A percentile compares a stretch with the other conserved stretches of the same genome.
phyloP scores from a whole-genome alignment of 768 basidiomycete genomes.

The Xerocomellus dryophilus region DNA sequence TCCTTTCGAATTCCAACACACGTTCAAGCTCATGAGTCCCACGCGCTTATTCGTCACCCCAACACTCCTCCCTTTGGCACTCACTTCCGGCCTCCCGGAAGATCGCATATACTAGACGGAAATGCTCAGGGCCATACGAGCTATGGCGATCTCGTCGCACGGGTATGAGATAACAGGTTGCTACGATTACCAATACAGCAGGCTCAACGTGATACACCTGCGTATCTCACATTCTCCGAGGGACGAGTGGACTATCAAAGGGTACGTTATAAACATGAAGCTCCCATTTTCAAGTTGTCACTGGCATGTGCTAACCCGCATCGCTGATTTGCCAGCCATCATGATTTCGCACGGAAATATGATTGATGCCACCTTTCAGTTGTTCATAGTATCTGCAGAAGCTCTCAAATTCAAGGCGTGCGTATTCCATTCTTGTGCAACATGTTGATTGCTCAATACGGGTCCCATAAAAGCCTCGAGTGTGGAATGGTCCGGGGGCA shows the following conservation, averaged over 20 bases:
- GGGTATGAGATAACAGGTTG: conserved; percentile 36
- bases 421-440: conserved; percentile 7
- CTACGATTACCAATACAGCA: conserved; percentile 43
- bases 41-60: conserved; percentile 56
- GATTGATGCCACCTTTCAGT: conserved; percentile 43
- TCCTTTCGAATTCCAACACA: conserved; percentile 52
- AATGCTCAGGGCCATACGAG: conserved; percentile 38
- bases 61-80: conserved; percentile 40
- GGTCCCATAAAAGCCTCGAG: conserved; percentile 33
- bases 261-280: conserved; percentile 35
- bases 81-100: conserved; percentile 36
- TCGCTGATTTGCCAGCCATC: conserved; percentile 43
- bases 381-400: conserved; percentile 30
- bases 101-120: conserved; percentile 51
- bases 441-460: neutral
- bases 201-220: conserved; percentile 52
- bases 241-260: conserved; percentile 75
- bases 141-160: conserved; percentile 44
- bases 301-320: neutral
- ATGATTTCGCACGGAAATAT: conserved; percentile 72
- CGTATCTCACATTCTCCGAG: conserved; percentile 73
- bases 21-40: conserved; percentile 44
- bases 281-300: neutral
- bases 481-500: conserved; percentile 40
- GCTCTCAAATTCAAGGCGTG: conserved; percentile 38